A percentile compares a stretch with the other conserved stretches of the same genome.
Conservation (phyloP, 2,329 filamentous ascomycete genomes). For the Cordyceps militaris region DNA sequence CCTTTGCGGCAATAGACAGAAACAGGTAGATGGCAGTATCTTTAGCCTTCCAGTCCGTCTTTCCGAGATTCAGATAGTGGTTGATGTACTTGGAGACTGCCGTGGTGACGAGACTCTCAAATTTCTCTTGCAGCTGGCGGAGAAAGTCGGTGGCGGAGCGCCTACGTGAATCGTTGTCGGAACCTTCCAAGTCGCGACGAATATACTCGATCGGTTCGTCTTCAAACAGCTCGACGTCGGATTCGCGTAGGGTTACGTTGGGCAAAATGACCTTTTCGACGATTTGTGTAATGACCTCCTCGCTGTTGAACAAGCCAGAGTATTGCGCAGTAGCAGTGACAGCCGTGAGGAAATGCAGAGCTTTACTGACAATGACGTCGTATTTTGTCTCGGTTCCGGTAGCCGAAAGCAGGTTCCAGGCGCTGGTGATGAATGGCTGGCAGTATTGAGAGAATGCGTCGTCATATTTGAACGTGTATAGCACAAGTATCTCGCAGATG, state of each 20-base stretch:
- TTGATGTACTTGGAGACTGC: constrained; percentile 85
- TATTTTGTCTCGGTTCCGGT: constrained; percentile 86
- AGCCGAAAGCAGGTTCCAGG: constrained; percentile 84
- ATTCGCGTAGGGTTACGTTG: constrained; percentile 85
- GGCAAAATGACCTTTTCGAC: constrained; percentile 94
- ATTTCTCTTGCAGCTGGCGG: constrained; percentile 79
- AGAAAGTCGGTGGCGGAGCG: constrained; percentile 93
- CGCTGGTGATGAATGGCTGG: constrained; percentile 77
- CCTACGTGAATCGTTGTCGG: constrained; percentile 87
- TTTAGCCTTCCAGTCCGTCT: constrained; percentile 90
- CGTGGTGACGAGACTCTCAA: constrained; percentile 74
- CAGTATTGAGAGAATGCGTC: constrained; percentile 82
- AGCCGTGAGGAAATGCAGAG: constrained; percentile 87
- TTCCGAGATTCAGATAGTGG: constrained; percentile 74
- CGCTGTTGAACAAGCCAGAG: constrained; percentile 77
- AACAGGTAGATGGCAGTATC: constrained; percentile 98
- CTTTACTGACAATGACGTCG: constrained; percentile 89
- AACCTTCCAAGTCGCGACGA: constrained; percentile 86
- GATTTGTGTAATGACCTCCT: constrained; percentile 72
- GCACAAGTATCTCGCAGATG: constrained; percentile 82
- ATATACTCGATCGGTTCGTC: constrained; percentile 99
- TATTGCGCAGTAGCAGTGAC: constrained; percentile 73
- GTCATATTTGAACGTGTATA: constrained; percentile 92
- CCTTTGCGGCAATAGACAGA: constrained; percentile 88
- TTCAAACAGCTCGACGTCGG: constrained; percentile 92